Base-by-base conservation (phyloP, 352 stramenopile genomes). In the Phytophthora idaei region DNA sequence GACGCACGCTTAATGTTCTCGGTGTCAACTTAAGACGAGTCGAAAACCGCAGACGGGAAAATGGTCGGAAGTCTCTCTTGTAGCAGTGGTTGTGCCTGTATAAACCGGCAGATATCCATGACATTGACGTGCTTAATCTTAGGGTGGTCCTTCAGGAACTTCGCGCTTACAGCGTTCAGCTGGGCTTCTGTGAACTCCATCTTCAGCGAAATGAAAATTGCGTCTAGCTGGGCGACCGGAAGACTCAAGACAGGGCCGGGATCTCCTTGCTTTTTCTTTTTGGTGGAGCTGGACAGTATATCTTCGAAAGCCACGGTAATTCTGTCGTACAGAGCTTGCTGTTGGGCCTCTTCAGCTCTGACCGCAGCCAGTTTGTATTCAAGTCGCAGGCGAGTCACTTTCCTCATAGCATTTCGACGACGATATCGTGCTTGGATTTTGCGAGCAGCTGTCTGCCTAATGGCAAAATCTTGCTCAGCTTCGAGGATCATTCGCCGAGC, bases 351-450 rank as follows among this genome's bases (percentile, higher is more conserved):
- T 45, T 90, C 80, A 12, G 74, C 71, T 55, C 83, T 84, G 1
- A 73, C 74, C 6, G 74, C 63, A 5, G 68, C 76, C 27, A 91
- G 51, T 7, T 78, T 83, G 60, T 81, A 73, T 47, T 89, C 81
- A 9, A 76, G 59, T 39, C 83, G 79, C 4, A 81, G 45, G 1
- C 72, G 69, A 31, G 79, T 87, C 15, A 85, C 71, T 25, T 77
- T 79, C 3, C 83, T 78, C 68, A 81, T 78, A 3, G 84, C 82
- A 32, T 71, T 73, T 36, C 84, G 73, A 17, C 82, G 80, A 2
- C 86, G 77, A 53, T 85, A 94, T 9, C 84, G 77, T 1, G 86
- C 71, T 51, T 93, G 86, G 53, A 94, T 90, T 55, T 81, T 87
- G 1, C 63, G 66, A 14, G 83, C 86, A 1, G 86, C 81, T 11